Evolutionary conservation across 257 asterid species (phyloP), one percentile per base, ranked within the genome.

Genomic region (Paulownia fortunei): DNA sequence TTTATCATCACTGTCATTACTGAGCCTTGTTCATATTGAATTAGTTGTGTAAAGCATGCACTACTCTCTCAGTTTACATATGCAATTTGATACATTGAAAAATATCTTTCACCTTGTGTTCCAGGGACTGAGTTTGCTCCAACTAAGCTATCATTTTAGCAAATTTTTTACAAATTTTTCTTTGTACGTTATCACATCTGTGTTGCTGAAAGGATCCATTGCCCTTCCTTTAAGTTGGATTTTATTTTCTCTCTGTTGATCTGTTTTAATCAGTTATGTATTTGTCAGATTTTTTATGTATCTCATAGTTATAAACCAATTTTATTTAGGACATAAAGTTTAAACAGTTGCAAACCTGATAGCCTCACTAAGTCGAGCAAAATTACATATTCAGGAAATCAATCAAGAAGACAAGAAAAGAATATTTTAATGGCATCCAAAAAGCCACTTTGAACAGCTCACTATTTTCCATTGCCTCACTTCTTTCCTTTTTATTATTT

Each of bases 11-110:
- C 15, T 49, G 21, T 67, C 60, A 41, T 21, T 9, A n/a, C 26
- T 42, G 68, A 30, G 75, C 49, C 62, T 5, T 51, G 65, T 30
- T 30, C 59, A 51, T 78, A 54, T 61, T 71, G 64, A 51, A 39
- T 74, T 41, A 41, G 36, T 46, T 58, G 19, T 52, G 63, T 8
- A 34, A 66, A 73, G n/a, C 64, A 41, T 32, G 27, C 13, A 23
- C 58, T 0, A 62, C 56, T 30, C 58, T 81, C 72, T 69, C 54
- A 41, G 10, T 54, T 18, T 58, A 11, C 36, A 18, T 19, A 26
- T 23, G 7, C 59, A 81, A 11, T 56, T 69, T 69, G 46, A 12
- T 55, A 69, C 41, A 5, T 19, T 42, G 39, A 42, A 63, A 60
- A 6, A 24, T 54, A 63, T 59, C 32, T 32, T 27, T 21, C 59